Evolutionary conservation across 192 early-diverging fungal genomes (phyloP).

Genomic region (Rhizophagus sp.): DNA sequence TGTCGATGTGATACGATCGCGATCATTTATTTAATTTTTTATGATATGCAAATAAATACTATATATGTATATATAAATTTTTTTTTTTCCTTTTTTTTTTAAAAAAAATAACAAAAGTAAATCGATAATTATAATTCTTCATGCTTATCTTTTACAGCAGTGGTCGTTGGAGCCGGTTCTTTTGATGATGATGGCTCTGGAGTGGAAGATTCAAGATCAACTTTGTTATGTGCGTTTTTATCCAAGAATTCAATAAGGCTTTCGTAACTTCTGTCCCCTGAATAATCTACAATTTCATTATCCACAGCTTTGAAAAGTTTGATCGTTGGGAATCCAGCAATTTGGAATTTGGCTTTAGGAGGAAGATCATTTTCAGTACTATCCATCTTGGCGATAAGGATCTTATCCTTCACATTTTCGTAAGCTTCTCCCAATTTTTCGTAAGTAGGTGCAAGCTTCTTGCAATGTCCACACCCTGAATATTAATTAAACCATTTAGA

Average conservation of each 20-base stretch:
- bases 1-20: background rate
- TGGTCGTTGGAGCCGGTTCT: background rate
- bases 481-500: background rate
- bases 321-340: conserved; percentile 95
- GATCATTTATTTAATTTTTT: background rate
- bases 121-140: background rate
- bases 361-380: conserved; percentile 94
- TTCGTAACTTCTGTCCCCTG: conserved; percentile 80
- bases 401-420: conserved; percentile 39
- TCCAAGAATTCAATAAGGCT: conserved; percentile 77
- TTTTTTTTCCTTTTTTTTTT: background rate
- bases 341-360: conserved; percentile 56
- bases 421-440: conserved; percentile 74
- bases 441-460: conserved; percentile 70
- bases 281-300: conserved; percentile 74
- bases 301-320: conserved; percentile 88
- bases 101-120: background rate
- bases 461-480: conserved; percentile 43
- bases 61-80: no score
- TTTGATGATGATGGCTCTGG: background rate
- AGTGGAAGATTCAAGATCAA: conserved; percentile 31
- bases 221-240: conserved; percentile 65
- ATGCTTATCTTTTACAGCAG: background rate
- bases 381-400: conserved; percentile 89
- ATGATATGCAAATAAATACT: background rate